These are phyloP conservation scores for Bretziella fagacearum DNA, from an alignment of 2,329 filamentous ascomycete species.

Conservation along the genomic window DNA sequence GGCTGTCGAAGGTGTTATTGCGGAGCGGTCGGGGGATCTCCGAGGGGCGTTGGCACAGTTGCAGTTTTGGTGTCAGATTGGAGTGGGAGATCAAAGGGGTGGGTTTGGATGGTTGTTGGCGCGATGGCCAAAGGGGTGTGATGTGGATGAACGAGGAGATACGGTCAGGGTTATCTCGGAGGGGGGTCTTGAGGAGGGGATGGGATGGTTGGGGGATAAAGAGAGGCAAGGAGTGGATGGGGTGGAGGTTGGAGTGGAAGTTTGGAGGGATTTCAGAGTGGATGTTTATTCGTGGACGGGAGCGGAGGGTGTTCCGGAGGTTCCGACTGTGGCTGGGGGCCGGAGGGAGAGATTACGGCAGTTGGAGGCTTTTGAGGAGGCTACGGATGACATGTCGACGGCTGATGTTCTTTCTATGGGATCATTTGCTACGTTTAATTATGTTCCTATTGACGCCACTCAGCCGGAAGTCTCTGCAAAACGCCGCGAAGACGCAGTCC, in stretches of 20 bases:
- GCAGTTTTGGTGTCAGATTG: slow-evolving; percentile 95
- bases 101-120: slow-evolving; percentile 82
- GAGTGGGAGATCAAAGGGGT: slow-evolving; percentile 71
- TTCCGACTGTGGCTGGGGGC: slow-evolving; percentile 12
- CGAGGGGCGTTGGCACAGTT: slow-evolving; percentile 69
- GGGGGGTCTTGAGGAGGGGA: slow-evolving; percentile 57
- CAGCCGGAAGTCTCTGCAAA: slow-evolving; percentile 36
- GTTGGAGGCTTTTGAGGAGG: slow-evolving; percentile 35
- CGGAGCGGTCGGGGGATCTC: slow-evolving; percentile 52
- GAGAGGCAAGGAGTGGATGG: no score
- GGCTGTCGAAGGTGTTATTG: slow-evolving; percentile 53
- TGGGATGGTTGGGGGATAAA: slow-evolving; percentile 62
- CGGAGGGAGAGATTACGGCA: slow-evolving; percentile 17
- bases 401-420: slow-evolving; percentile 43
- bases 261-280: slow-evolving; percentile 51
- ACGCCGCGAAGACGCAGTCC: slow-evolving; percentile 32
- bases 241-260: slow-evolving; percentile 42
- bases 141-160: slow-evolving; percentile 49
- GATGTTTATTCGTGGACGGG: slow-evolving; percentile 41
- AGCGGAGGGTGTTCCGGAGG: slow-evolving; percentile 10
- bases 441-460: slow-evolving; percentile 44
- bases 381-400: slow-evolving; percentile 44
- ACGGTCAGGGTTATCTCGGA: slow-evolving; percentile 64
- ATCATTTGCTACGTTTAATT: slow-evolving; percentile 15
- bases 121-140: slow-evolving; percentile 54